Evolutionary conservation across 371 early-diverging fungal genomes (phyloP), one percentile per base, ranked within the genome.

Genomic region (Rhizopus delemar): DNA sequence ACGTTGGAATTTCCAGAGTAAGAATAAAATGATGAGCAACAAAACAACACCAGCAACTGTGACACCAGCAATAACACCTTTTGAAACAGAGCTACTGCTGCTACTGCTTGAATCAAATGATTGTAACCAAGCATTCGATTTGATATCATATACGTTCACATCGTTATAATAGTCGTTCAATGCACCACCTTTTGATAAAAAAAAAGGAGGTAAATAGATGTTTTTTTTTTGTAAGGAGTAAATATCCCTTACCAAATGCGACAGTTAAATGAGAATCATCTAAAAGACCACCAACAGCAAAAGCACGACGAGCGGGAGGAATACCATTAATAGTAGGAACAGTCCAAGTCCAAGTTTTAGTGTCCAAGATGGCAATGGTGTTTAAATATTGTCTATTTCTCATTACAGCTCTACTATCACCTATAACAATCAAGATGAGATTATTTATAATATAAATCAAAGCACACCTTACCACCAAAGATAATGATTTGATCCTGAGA

Each of bases 31-130:
- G 32, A 76, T 69, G 43, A 62, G 50, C 7, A 66, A 33, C 7
- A 79, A 39, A 4, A 64, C 70, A 5, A 69, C 69, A 41, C 63
- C 63, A 22, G 71, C 80, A 28, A 79, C 55, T 7, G 68, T 66
- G 16, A 79, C 71, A 68, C 80, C 80, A 38, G 71, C 80, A 51
- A 79, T 79, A 33, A 69, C 53, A 16, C 77, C 80, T 32, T 62
- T 63, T 16, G 73, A 73, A 8, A 76, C 35, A 8, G 63, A 60
- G 5, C 46, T 34, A 35, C 60, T 49, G 31, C 43, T 45, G 9
- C 48, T 53, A 32, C 16, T 50, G 8, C 51, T 28, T 34, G 15
- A 43, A 7, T 43, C 36, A 22, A 73, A 76, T 12, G 62, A 36
- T 45, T 74, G 71, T 32, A 79, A 46, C 80, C 80, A 79, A n/a